Percentiles rank a stretch among this genome's conserved stretches.
These are phyloP conservation scores for Rheum nobile DNA, from an alignment of 148 eudicot species.

Conservation along the genomic window DNA sequence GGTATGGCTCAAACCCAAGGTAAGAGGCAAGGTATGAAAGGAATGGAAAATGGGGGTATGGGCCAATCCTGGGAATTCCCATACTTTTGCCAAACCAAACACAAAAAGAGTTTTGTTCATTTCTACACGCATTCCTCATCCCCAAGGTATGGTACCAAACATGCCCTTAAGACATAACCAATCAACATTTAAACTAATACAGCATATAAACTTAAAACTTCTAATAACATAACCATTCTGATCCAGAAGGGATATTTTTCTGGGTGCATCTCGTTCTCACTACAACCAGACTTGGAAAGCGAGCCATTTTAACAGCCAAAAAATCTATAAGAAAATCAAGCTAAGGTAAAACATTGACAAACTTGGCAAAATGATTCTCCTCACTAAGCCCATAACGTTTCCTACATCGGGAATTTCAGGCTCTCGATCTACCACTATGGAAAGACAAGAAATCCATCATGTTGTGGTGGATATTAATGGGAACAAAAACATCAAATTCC, in stretches of 20 bases:
- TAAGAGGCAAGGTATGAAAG: too few species aligned
- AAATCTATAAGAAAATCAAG: neutral
- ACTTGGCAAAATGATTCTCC: neutral
- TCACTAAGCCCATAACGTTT: neutral
- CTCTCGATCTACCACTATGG: neutral
- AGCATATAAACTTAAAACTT: neutral
- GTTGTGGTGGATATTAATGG: neutral
- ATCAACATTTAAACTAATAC: neutral
- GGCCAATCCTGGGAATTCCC: too few species aligned
- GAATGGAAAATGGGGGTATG: too few species aligned
- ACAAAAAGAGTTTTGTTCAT: too few species aligned
- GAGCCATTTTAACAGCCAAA: neutral
- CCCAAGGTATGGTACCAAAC: too few species aligned
- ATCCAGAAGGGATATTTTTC: neutral
- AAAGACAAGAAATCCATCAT: neutral
- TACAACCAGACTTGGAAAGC: neutral
- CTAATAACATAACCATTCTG: neutral
- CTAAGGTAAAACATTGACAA: neutral
- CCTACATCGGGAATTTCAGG: neutral
- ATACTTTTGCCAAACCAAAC: too few species aligned
- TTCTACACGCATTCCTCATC: too few species aligned
- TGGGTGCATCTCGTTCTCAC: neutral
- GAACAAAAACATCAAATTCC: neutral
- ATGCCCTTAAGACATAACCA: neutral
- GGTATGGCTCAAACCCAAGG: too few species aligned